Evolutionary conservation across 176 grass and related monocot species (phyloP).

Genomic region (Raddia distichophylla): DNA sequence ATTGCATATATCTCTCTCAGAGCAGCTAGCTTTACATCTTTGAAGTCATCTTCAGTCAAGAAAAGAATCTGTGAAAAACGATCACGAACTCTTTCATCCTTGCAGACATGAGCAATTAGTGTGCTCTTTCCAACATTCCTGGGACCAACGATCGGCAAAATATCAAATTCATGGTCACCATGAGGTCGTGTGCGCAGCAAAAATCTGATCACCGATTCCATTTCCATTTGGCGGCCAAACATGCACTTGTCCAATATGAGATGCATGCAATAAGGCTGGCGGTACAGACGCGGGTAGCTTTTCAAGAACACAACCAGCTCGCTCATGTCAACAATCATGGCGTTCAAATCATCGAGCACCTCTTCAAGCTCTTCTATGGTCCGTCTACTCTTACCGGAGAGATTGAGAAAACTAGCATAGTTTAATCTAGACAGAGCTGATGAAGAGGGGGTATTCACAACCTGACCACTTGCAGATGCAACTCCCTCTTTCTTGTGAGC

Average conservation of each 20-base stretch:
- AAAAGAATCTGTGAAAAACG: neutral
- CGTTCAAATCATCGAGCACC: too few relatives aligned
- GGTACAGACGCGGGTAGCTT: too few relatives aligned
- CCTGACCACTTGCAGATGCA: neutral
- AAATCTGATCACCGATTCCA: too few relatives aligned
- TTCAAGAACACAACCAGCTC: too few relatives aligned
- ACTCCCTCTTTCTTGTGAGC: accelerated
- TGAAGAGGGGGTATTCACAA: neutral
- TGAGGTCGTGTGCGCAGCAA: too few relatives aligned
- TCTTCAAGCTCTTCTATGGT: too few relatives aligned
- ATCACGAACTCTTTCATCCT: constrained; percentile 10
- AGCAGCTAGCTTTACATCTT: accelerated
- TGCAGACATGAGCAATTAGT: constrained; percentile 12
- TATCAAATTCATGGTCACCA: neutral
- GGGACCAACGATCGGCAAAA: neutral
- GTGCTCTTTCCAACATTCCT: constrained; percentile 17
- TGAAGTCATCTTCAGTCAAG: neutral
- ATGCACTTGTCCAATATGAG: too few relatives aligned
- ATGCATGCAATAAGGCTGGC: too few relatives aligned
- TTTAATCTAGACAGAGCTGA: neutral
- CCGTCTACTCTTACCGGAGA: neutral
- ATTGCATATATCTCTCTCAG: too few relatives aligned
- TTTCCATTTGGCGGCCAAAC: too few relatives aligned
- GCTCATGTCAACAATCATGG: too few relatives aligned
- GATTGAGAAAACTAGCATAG: neutral